These are phyloP conservation scores for Teunomyces cretensis DNA, from an alignment of 805 yeast species.

Conservation along the genomic window DNA sequence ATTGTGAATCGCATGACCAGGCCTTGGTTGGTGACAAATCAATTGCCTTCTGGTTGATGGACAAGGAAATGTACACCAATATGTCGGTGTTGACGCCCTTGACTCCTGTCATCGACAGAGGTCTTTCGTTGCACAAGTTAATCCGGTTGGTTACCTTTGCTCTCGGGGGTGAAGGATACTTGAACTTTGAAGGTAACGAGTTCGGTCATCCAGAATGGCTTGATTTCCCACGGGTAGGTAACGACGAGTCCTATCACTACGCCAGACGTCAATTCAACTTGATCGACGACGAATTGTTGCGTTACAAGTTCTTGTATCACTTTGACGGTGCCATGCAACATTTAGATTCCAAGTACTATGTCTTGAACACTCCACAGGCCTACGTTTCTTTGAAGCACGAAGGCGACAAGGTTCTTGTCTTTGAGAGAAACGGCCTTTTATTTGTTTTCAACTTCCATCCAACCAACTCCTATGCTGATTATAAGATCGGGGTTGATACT, in stretches of 20 bases:
- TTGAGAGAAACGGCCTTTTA: constrained; percentile 81
- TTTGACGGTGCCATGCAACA: constrained; percentile 86
- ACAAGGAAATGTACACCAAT: constrained; percentile 95
- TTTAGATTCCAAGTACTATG: constrained; percentile 65
- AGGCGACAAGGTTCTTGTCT: constrained; percentile 82
- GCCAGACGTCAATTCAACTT: constrained; percentile 94
- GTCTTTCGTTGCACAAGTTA: constrained; percentile 86
- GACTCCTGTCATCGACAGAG: constrained; percentile 82
- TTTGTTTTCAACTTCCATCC: constrained; percentile 93
- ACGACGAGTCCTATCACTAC: constrained; percentile 84
- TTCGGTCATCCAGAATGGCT: constrained; percentile 99
- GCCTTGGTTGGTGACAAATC: constrained; percentile 97
- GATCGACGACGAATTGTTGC: constrained; percentile 72
- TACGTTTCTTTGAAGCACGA: constrained; percentile 88
- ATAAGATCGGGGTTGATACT: constrained; percentile 83
- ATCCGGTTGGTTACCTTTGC: constrained; percentile 84
- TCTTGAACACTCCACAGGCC: constrained; percentile 71
- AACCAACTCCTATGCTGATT: constrained; percentile 75
- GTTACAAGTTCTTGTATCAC: constrained; percentile 74
- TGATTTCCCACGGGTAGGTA: constrained; percentile 92
- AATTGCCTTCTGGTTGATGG: constrained; percentile 97
- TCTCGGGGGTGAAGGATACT: constrained; percentile 95
- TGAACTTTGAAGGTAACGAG: constrained; percentile 96
- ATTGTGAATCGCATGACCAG: constrained; percentile 95
- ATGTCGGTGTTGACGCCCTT: constrained; percentile 77